Evolutionary conservation across 2,329 filamentous ascomycete species (phyloP), one percentile per base, ranked within the genome.

Genomic region (Alternaria dauci): DNA sequence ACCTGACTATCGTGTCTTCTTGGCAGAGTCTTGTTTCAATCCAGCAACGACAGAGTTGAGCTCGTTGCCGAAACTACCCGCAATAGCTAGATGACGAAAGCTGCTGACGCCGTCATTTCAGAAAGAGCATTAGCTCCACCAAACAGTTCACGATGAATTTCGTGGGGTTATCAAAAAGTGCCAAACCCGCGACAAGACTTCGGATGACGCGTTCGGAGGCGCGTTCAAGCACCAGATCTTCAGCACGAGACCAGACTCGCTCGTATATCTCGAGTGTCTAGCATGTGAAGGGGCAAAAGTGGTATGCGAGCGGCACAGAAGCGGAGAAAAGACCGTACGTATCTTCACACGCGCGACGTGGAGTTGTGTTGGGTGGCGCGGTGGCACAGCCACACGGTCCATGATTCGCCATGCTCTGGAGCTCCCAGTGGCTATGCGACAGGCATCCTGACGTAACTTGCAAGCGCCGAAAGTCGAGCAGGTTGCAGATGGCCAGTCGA

Each of bases 381-480:
- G 36, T n/a, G 3, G 23, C 52, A 43, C 56, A 55, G 56, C 56
- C 56, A 59, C 56, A 50, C 30, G 43, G 8, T 3, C 26, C 4
- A 23, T 56, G 58, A 60, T 56, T 60, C 39, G 56, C 47, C 38
- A 3, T 36, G 2, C 18, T 30, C 12, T 32, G 26, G n/a, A 44
- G 47, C 46, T 44, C 23, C 34, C 28, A 26, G 54, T 50, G 46
- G 46, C 54, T 32, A 52, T 41, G 26, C 50, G 36, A 41, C 34
- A 54, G 50, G 23, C 44, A 32, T 52, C 30, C 56, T 63, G 61
- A 63, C 61, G 57, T 60, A 60, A 60, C 61, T 30, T 60, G 55
- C 56, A 66, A 56, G 63, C 63, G 59, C 64, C 58, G 64, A 62
- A 61, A 56, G 42, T 62, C 30, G 62, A 60, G 58, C 64, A 65